phyloP scores from a whole-genome alignment of 1,284 basidiomycete species.

The Coniferiporia weirii region DNA sequence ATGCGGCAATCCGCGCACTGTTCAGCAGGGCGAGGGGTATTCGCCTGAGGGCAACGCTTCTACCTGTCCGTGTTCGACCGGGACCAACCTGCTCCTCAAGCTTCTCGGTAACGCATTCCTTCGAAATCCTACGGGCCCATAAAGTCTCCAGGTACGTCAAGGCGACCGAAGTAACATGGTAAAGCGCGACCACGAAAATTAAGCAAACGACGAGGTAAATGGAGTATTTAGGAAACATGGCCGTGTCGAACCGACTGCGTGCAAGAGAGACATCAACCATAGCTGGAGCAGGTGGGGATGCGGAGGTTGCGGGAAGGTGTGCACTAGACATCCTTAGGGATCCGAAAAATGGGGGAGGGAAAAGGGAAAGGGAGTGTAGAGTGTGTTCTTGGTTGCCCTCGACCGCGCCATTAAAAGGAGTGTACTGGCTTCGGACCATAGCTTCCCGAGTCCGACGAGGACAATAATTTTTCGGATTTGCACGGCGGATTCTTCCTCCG shows the following conservation, averaged over 20 bases:
- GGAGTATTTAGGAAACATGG: conserved; percentile 7
- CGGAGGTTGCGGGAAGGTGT: too few relatives aligned
- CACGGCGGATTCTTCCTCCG: too few relatives aligned
- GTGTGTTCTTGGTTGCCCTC: too few relatives aligned
- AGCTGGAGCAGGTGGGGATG: too few relatives aligned
- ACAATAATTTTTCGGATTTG: too few relatives aligned
- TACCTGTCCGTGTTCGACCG: neutral
- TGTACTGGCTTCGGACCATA: too few relatives aligned
- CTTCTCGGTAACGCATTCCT: neutral
- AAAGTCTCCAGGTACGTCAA: neutral
- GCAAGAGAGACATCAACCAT: neutral
- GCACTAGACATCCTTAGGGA: too few relatives aligned
- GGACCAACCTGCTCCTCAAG: neutral
- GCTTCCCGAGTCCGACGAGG: too few relatives aligned
- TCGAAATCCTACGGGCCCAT: neutral
- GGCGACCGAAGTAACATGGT: neutral
- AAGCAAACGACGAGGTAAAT: conserved; percentile 7
- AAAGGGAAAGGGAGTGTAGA: too few relatives aligned
- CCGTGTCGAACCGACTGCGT: neutral
- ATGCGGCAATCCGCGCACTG: neutral
- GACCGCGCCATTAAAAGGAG: too few relatives aligned
- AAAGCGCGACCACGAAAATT: conserved; percentile 2
- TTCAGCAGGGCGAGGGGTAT: conserved; percentile 7
- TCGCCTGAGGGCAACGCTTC: conserved; percentile 2
- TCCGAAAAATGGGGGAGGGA: too few relatives aligned